phyloP scores from a whole-genome alignment of 106 monocot genomes.

The Allium cepa region DNA sequence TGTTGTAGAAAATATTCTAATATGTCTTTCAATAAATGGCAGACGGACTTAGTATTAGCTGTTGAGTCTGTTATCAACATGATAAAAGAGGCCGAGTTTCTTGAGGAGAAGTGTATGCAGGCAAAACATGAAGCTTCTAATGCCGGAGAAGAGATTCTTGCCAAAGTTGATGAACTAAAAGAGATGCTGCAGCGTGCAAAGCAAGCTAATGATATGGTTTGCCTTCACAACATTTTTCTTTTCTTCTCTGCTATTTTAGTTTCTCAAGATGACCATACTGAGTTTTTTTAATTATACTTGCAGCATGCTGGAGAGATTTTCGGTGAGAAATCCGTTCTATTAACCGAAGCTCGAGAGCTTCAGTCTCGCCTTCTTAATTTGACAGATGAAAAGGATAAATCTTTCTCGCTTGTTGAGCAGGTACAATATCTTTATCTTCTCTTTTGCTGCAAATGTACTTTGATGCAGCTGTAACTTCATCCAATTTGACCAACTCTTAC shows the following conservation, averaged over 20 bases:
- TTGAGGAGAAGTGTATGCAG: slow-evolving; percentile 35
- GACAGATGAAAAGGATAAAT: slow-evolving; percentile 41
- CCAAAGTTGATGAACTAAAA: slow-evolving; percentile 64
- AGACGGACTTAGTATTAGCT: slow-evolving; percentile 44
- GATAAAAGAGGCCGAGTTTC: slow-evolving; percentile 43
- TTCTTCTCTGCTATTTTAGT: neutral
- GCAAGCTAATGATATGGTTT: slow-evolving; percentile 73
- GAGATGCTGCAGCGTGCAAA: slow-evolving; percentile 49
- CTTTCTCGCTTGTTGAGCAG: slow-evolving; percentile 62
- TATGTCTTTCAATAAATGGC: neutral
- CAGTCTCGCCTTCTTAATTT: slow-evolving; percentile 67
- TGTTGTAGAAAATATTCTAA: neutral
- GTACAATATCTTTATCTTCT: slow-evolving; percentile 12
- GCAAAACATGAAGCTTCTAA: slow-evolving; percentile 14
- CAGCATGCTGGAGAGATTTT: slow-evolving; percentile 80
- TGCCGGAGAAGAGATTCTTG: slow-evolving; percentile 52
- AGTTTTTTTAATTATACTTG: slow-evolving; percentile 6
- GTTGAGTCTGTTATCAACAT: slow-evolving; percentile 36
- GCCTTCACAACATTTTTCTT: slow-evolving; percentile 1
- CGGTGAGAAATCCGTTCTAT: slow-evolving; percentile 79
- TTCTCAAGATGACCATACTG: neutral
- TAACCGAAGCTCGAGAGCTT: slow-evolving; percentile 79
- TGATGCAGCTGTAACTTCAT: neutral
- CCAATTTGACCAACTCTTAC: neutral
- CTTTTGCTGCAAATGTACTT: too few relatives aligned